These are phyloP conservation scores for Tricholoma hemisulphureum DNA, from an alignment of 768 basidiomycete genomes.

Conservation along the genomic window DNA sequence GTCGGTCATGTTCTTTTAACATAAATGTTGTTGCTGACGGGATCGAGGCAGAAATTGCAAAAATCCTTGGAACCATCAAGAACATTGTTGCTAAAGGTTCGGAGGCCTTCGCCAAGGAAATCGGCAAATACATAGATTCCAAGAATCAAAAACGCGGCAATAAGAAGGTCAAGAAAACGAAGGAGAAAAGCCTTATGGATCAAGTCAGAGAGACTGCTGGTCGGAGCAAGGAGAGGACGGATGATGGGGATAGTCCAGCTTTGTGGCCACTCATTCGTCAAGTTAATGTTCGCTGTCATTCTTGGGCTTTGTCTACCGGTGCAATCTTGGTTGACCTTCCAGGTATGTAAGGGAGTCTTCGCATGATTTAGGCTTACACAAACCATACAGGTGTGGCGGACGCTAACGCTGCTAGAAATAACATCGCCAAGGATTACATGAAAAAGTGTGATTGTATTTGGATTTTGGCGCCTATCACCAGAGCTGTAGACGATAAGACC, in stretches of 20 bases:
- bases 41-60: slow-evolving; percentile 36
- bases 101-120: slow-evolving; percentile 50
- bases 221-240: slow-evolving; percentile 20
- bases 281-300: slow-evolving; percentile 56
- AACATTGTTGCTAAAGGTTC: slow-evolving; percentile 51
- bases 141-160: slow-evolving; percentile 58
- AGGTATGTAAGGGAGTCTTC: slow-evolving; percentile 30
- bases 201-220: slow-evolving; percentile 25
- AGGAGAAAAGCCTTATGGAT: slow-evolving; percentile 37
- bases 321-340: slow-evolving; percentile 64
- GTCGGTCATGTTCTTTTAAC: slow-evolving; percentile 29
- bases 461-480: slow-evolving; percentile 64
- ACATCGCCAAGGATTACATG: slow-evolving; percentile 65
- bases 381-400: slow-evolving; percentile 50
- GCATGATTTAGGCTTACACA: neutral
- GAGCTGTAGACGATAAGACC: slow-evolving; percentile 65
- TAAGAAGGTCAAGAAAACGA: slow-evolving; percentile 38
- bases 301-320: slow-evolving; percentile 54
- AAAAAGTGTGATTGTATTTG: slow-evolving; percentile 63
- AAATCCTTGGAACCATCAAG: slow-evolving; percentile 52
- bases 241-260: slow-evolving; percentile 38
- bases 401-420: slow-evolving; percentile 62
- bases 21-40: neutral
- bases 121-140: slow-evolving; percentile 64
- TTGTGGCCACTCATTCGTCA: slow-evolving; percentile 64